Conservation (phyloP, 768 basidiomycete genomes). For the Suillus subalutaceus region DNA sequence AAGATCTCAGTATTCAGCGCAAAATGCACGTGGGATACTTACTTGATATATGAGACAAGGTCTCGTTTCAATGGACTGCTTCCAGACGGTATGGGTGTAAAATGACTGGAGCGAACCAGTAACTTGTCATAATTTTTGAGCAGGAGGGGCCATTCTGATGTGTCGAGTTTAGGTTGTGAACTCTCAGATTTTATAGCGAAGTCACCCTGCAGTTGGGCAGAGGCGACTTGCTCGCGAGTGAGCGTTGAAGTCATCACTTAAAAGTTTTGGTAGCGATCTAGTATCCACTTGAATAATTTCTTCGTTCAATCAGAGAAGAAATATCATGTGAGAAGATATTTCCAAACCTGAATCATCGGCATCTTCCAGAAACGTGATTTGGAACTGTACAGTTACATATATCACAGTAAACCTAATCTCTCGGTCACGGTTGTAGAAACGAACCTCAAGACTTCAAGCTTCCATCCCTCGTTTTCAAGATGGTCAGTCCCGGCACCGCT, state of each 20-base stretch:
- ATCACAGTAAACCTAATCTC: slow-evolving; percentile 24
- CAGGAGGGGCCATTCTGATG: slow-evolving; percentile 96
- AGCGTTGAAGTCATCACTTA: slow-evolving; percentile 33
- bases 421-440: slow-evolving; percentile 1
- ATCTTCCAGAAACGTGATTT: slow-evolving; percentile 20
- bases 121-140: slow-evolving; percentile 99
- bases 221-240: slow-evolving; percentile 69
- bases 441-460: slow-evolving; percentile 33
- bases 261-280: not conserved
- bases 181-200: slow-evolving; percentile 83
- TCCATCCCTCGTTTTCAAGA: slow-evolving; percentile 41
- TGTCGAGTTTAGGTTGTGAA: slow-evolving; percentile 78
- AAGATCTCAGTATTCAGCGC: slow-evolving; percentile 10
- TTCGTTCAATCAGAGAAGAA: slow-evolving; percentile 3
- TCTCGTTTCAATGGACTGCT: slow-evolving; percentile 96
- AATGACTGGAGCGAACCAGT: slow-evolving; percentile 92
- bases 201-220: slow-evolving; percentile 74
- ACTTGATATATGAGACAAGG: slow-evolving; percentile 90
- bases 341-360: slow-evolving; percentile 13
- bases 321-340: slow-evolving; percentile 24
- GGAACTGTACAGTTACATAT: slow-evolving; percentile 55
- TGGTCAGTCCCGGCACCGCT: slow-evolving; percentile 80
- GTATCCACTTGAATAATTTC: not conserved
- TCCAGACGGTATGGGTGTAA: slow-evolving; percentile 95
- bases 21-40: slow-evolving; percentile 15